Percentiles rank a stretch among this genome's conserved stretches.
phyloP scores from a whole-genome alignment of 805 yeast species.

The Lachancea nothofagi region DNA sequence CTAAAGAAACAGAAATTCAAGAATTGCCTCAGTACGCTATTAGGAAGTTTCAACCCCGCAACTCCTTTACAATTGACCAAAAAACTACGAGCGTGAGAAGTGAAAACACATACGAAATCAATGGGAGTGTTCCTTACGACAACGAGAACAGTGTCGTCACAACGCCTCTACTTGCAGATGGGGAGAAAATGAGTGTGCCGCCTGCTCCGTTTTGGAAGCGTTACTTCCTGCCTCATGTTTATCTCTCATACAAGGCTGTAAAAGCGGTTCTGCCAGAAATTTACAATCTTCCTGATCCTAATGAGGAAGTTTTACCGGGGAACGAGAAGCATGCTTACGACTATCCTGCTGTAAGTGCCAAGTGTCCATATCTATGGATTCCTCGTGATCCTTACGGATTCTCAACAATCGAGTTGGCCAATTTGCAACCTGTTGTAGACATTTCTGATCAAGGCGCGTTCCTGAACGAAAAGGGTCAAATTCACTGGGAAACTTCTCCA shows the following conservation, averaged over 20 bases:
- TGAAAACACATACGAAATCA: slow-evolving; percentile 24
- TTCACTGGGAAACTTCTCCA: slow-evolving; percentile 47
- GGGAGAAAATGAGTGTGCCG: slow-evolving; percentile 34
- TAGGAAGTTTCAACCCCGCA: slow-evolving; percentile 23
- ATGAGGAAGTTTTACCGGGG: slow-evolving; percentile 37
- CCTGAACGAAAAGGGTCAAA: slow-evolving; percentile 46
- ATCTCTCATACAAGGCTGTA: slow-evolving; percentile 45
- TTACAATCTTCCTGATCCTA: slow-evolving; percentile 44
- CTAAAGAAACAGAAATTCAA: slow-evolving; percentile 18
- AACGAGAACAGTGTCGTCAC: slow-evolving; percentile 25
- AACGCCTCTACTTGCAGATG: slow-evolving; percentile 69
- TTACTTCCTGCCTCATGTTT: slow-evolving; percentile 51
- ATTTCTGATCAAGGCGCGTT: slow-evolving; percentile 65
- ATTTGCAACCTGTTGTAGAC: slow-evolving; percentile 49
- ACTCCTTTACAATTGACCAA: slow-evolving; percentile 10
- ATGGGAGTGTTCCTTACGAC: slow-evolving; percentile 8
- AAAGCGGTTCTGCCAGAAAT: slow-evolving; percentile 53
- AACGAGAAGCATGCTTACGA: slow-evolving; percentile 56
- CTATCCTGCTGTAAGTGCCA: slow-evolving; percentile 65
- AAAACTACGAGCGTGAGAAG: slow-evolving; percentile 14
- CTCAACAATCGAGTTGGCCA: slow-evolving; percentile 53
- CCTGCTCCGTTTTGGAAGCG: slow-evolving; percentile 41
- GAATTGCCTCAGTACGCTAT: slow-evolving; percentile 30
- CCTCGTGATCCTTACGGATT: slow-evolving; percentile 87
- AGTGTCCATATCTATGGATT: slow-evolving; percentile 81